These are phyloP conservation scores for Xanthoparmelia taractica DNA, from an alignment of 495 filamentous ascomycete species.

Conservation along the genomic window DNA sequence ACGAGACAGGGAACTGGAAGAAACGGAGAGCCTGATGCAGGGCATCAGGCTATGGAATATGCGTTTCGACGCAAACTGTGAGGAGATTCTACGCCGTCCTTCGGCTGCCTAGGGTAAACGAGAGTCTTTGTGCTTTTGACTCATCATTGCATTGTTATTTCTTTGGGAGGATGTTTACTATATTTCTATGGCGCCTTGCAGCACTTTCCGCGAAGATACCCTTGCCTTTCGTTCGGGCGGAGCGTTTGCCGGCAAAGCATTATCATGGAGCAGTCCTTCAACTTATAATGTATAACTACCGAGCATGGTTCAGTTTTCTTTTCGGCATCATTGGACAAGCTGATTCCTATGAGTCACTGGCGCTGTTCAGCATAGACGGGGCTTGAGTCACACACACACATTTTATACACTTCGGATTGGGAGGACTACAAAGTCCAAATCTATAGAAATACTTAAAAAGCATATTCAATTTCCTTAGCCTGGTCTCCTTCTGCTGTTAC, in stretches of 20 bases:
- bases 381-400: background rate
- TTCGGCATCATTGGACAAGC: conserved; percentile 7
- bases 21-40: conserved; percentile 93
- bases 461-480: background rate
- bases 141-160: conserved; percentile 5
- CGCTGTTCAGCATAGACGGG: background rate
- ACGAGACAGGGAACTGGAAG: conserved; percentile 80
- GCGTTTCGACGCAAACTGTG: conserved; percentile 94
- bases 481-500: background rate
- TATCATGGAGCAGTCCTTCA: conserved; percentile 1
- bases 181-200: conserved; percentile 11
- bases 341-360: conserved; percentile 6
- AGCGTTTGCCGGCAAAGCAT: conserved; percentile 7
- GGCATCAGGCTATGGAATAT: conserved; percentile 88
- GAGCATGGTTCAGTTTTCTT: background rate
- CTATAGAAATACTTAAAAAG: background rate
- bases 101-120: conserved; percentile 14
- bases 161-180: conserved; percentile 9
- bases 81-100: conserved; percentile 68
- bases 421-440: background rate
- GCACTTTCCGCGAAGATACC: conserved; percentile 15
- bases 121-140: background rate
- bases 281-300: conserved; percentile 4
- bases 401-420: background rate
- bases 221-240: conserved; percentile 6